These are phyloP conservation scores for Penicillium palitans DNA, from an alignment of 2,329 filamentous ascomycete genomes.

Conservation along the genomic window DNA sequence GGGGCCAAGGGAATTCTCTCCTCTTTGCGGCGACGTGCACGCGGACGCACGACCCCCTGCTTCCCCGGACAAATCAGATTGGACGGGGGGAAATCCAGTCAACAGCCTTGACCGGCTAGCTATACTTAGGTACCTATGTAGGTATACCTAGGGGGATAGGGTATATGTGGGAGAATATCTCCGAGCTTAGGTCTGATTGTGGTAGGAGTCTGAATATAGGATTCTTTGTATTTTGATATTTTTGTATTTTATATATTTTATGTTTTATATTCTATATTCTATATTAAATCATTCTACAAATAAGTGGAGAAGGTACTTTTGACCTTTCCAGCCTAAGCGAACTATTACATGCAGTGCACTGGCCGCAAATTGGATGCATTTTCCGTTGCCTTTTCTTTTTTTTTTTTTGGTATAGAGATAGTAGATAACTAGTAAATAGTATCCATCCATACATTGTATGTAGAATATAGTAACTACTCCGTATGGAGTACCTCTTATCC, in stretches of 20 bases:
- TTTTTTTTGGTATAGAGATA: too few relatives aligned
- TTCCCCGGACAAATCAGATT: conserved; percentile 38
- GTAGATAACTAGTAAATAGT: too few relatives aligned
- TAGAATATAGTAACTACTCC: too few relatives aligned
- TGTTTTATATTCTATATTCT: background rate
- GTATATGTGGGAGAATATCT: conserved; percentile 7
- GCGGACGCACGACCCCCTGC: conserved; percentile 33
- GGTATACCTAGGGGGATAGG: too few relatives aligned
- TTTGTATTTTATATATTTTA: background rate
- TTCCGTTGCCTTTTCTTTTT: conserved; percentile 21
- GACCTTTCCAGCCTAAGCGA: conserved; percentile 24
- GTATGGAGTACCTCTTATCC: too few relatives aligned
- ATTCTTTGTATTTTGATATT: background rate
- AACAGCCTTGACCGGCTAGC: background rate
- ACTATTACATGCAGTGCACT: conserved; percentile 32
- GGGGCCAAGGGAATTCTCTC: conserved; percentile 24
- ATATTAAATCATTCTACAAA: background rate
- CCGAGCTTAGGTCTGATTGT: background rate
- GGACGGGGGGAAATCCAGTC: conserved; percentile 12
- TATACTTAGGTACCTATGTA: background rate
- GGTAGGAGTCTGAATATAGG: too few relatives aligned
- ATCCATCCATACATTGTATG: too few relatives aligned
- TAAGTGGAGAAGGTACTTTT: conserved; percentile 34
- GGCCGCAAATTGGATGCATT: conserved; percentile 30
- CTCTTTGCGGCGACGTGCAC: conserved; percentile 39